A percentile compares a stretch with the other conserved stretches of the same genome.
Conservation (phyloP, 371 early-diverging fungal species). For the Mucor mucedo region DNA sequence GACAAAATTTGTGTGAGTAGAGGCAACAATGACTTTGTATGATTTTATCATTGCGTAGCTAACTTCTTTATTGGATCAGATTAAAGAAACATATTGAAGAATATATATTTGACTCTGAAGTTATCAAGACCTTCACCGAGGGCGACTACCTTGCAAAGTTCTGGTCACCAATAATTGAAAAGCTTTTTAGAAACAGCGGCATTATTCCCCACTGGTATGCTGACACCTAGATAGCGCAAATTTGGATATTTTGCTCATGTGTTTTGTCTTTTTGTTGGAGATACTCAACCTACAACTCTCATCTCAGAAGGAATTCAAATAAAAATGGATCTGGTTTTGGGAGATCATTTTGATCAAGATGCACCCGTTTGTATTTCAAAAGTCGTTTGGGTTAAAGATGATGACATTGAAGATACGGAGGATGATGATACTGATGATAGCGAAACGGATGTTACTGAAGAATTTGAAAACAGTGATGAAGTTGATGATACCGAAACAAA, state of each 20-base stretch:
- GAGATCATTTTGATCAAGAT: conserved; percentile 8
- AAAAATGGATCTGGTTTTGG: conserved; percentile 9
- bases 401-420: conserved; percentile 12
- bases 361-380: conserved; percentile 13
- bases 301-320: conserved; percentile 9
- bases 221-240: conserved; percentile 12
- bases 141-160: conserved; percentile 12
- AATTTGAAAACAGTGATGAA: conserved; percentile 17
- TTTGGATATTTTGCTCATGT: conserved; percentile 14
- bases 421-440: conserved; percentile 13
- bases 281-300: conserved; percentile 6
- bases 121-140: conserved; percentile 12
- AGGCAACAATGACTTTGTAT: conserved; percentile 15
- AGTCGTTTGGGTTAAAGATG: conserved; percentile 10
- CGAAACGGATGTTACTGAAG: conserved; percentile 13
- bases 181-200: conserved; percentile 16
- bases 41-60: conserved; percentile 9
- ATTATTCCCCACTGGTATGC: conserved; percentile 18
- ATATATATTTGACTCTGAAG: conserved; percentile 14
- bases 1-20: conserved; percentile 16
- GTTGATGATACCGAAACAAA: conserved; percentile 17
- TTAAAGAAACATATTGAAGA: conserved; percentile 16
- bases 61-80: conserved; percentile 16
- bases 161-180: conserved; percentile 17
- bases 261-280: conserved; percentile 14